Conservation (phyloP, 345 rosid genomes). For the Brassica incana region DNA sequence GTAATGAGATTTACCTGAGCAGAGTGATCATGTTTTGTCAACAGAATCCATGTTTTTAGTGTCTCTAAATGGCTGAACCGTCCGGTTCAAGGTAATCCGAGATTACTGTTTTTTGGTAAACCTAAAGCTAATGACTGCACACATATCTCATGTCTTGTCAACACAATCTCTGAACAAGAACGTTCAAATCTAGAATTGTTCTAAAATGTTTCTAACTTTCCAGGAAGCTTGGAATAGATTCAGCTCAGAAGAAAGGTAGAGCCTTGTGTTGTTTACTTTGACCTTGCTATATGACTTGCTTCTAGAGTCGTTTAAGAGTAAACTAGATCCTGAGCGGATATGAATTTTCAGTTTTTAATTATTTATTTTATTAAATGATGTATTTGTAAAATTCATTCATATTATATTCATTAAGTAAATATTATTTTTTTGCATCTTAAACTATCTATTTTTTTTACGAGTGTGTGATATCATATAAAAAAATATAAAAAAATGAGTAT, state of each 20-base stretch:
- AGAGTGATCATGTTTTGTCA: not conserved
- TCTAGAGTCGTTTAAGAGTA: not conserved
- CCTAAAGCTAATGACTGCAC: conserved; percentile 55
- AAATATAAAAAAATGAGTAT: too few relatives aligned
- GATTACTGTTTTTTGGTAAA: too few relatives aligned
- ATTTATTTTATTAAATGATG: too few relatives aligned
- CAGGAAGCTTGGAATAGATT: conserved; percentile 97
- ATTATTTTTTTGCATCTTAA: too few relatives aligned
- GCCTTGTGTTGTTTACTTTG: conserved; percentile 18
- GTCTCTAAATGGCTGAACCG: not conserved
- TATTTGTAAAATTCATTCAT: too few relatives aligned
- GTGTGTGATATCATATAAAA: too few relatives aligned
- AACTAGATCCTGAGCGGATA: not conserved
- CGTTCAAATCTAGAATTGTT: conserved; percentile 9
- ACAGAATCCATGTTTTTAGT: too few relatives aligned
- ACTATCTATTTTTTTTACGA: too few relatives aligned
- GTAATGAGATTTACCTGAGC: not conserved
- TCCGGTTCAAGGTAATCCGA: too few relatives aligned
- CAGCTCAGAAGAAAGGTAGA: conserved; percentile 86
- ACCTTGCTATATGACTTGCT: not conserved
- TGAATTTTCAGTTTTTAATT: too few relatives aligned
- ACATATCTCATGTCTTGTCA: conserved; percentile 3
- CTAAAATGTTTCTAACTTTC: conserved; percentile 13
- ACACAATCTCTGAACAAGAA: not conserved
- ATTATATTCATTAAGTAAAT: too few relatives aligned